Evolutionary conservation across 2,329 filamentous ascomycete genomes (phyloP).

Genomic region (Didymella glomerata): DNA sequence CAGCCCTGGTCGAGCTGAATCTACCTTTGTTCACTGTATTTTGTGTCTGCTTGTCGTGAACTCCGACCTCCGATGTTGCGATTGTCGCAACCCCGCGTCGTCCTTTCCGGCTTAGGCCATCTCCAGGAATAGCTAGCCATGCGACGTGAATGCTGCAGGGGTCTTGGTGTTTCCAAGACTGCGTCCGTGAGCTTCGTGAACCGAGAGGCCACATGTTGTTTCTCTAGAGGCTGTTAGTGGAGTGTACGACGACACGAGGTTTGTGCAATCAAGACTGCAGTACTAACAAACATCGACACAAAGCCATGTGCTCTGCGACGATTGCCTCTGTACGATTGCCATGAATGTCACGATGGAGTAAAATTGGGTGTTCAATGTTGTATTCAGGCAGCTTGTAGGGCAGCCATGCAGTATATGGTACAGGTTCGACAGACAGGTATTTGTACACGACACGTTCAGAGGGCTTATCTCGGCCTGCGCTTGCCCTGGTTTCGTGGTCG

Average conservation of each 20-base stretch:
- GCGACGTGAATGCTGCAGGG: conserved; percentile 12
- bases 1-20: neutral
- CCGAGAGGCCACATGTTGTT: neutral
- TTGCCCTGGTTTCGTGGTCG: conserved; percentile 91
- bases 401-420: conserved; percentile 28
- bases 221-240: neutral
- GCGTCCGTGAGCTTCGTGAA: neutral
- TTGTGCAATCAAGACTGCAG: neutral
- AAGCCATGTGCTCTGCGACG: neutral
- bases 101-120: conserved; percentile 4
- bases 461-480: conserved; percentile 60
- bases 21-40: conserved; percentile 8
- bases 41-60: conserved; percentile 14
- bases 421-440: conserved; percentile 30
- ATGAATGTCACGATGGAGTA: neutral
- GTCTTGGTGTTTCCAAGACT: neutral
- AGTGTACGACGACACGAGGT: neutral
- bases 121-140: conserved; percentile 22
- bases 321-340: neutral
- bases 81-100: conserved; percentile 6
- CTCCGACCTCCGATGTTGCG: conserved; percentile 13
- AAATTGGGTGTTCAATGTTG: conserved; percentile 1
- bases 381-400: conserved; percentile 16
- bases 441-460: conserved; percentile 25
- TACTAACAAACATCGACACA: neutral